A percentile compares a stretch with the other conserved stretches of the same genome.
These are phyloP conservation scores for Haplographium delicatum DNA, from an alignment of 495 filamentous ascomycete species.

Conservation along the genomic window DNA sequence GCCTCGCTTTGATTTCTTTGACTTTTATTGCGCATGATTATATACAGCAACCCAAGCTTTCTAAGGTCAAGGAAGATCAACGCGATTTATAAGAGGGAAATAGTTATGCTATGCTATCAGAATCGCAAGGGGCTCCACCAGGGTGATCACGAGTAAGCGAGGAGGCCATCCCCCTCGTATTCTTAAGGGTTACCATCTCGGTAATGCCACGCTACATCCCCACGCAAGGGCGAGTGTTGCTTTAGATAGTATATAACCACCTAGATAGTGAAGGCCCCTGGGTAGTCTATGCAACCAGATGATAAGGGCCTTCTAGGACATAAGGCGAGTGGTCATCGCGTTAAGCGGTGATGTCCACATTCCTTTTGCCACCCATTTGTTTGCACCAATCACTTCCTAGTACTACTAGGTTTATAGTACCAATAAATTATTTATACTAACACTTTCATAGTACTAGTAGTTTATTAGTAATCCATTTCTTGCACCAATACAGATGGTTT, in stretches of 20 bases:
- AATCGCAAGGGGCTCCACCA: constrained; percentile 1
- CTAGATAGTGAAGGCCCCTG: constrained; percentile 7
- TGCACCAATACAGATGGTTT: constrained; percentile 4
- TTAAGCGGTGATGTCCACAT: constrained; percentile 2
- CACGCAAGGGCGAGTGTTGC: not conserved
- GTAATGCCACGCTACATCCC: not conserved
- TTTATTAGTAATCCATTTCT: constrained; percentile 4
- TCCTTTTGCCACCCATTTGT: constrained; percentile 4
- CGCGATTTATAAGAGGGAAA: not conserved
- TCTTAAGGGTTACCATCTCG: constrained; percentile 4
- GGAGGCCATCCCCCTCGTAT: not conserved
- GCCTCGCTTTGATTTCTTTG: not conserved
- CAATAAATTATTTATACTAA: constrained; percentile 2
- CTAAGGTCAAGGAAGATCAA: not conserved
- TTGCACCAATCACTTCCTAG: constrained; percentile 11
- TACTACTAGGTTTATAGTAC: constrained; percentile 5
- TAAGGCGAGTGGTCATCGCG: constrained; percentile 5
- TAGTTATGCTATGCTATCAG: not conserved
- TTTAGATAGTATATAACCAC: constrained; percentile 6
- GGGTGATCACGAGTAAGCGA: constrained; percentile 5
- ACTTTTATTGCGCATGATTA: not conserved
- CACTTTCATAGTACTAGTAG: constrained; percentile 2
- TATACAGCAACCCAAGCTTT: not conserved
- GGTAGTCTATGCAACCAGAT: constrained; percentile 10
- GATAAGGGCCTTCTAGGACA: constrained; percentile 2